Percentiles rank a stretch among this genome's conserved stretches.
These are phyloP conservation scores for Sporothrix globosa DNA, from an alignment of 2,329 filamentous ascomycete species.

Conservation along the genomic window DNA sequence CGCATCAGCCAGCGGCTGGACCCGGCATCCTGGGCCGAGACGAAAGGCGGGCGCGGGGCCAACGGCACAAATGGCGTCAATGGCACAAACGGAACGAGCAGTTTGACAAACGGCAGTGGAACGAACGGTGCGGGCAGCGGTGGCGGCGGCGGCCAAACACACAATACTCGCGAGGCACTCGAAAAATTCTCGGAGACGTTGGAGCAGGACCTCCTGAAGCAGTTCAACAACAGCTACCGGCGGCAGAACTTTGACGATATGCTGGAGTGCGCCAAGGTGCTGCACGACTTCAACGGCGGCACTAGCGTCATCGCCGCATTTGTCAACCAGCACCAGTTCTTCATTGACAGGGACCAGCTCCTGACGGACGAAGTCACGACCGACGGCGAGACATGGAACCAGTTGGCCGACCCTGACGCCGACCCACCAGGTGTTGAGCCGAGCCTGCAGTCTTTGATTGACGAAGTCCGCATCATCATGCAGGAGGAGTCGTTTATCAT, in stretches of 20 bases:
- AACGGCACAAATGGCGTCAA: conserved; percentile 30
- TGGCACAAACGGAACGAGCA: conserved; percentile 45
- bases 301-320: conserved; percentile 94
- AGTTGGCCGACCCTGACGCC: conserved; percentile 88
- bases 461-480: conserved; percentile 93
- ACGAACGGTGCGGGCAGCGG: conserved; percentile 41
- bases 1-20: conserved; percentile 92
- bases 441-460: conserved; percentile 85
- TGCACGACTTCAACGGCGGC: conserved; percentile 95
- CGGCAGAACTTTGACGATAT: conserved; percentile 96
- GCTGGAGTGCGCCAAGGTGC: conserved; percentile 92
- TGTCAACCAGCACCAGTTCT: conserved; percentile 99
- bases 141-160: conserved; percentile 57
- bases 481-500: conserved; percentile 98
- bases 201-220: conserved; percentile 91
- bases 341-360: conserved; percentile 92
- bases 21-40: conserved; percentile 69
- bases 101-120: conserved; percentile 44
- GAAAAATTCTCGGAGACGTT: conserved; percentile 96
- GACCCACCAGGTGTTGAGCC: conserved; percentile 90
- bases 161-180: conserved; percentile 82
- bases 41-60: conserved; percentile 54
- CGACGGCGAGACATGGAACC: conserved; percentile 82
- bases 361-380: conserved; percentile 81
- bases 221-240: conserved; percentile 96